phyloP scores from a whole-genome alignment of 106 monocot species.

The Vanilla planifolia region DNA sequence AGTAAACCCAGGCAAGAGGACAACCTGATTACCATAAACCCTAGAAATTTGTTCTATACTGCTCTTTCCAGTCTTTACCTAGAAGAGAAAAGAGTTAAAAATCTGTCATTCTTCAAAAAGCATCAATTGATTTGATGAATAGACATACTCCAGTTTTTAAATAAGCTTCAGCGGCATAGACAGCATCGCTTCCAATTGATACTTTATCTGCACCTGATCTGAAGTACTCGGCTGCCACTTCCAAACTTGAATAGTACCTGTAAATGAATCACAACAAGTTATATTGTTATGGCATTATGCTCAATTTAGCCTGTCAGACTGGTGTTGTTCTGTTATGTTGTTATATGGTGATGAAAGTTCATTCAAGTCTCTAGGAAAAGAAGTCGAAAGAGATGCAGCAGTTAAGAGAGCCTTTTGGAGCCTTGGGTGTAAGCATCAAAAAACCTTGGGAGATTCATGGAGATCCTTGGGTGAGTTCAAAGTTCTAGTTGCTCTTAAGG shows the following conservation, averaged over 20 bases:
- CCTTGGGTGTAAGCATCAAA: too few relatives aligned
- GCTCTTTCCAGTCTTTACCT: slow-evolving; percentile 91
- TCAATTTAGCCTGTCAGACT: too few relatives aligned
- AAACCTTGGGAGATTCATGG: too few relatives aligned
- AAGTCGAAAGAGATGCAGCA: too few relatives aligned
- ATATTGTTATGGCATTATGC: too few relatives aligned
- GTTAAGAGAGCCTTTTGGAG: too few relatives aligned
- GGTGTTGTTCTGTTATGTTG: too few relatives aligned
- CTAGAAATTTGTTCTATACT: slow-evolving; percentile 94
- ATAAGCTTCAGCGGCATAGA: slow-evolving; percentile 89
- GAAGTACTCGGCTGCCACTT: slow-evolving; percentile 98
- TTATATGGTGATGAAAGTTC: too few relatives aligned
- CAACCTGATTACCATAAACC: slow-evolving; percentile 95
- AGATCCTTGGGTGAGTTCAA: too few relatives aligned
- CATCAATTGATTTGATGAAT: slow-evolving; percentile 5
- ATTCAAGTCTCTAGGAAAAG: too few relatives aligned
- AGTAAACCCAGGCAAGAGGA: neutral
- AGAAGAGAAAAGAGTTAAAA: slow-evolving; percentile 3
- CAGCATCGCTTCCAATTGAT: slow-evolving; percentile 99
- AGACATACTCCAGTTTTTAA: slow-evolving; percentile 65
- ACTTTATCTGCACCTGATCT: slow-evolving; percentile 98
- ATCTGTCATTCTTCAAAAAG: neutral
- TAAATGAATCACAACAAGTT: slow-evolving; percentile 1
- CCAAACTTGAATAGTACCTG: slow-evolving; percentile 95
- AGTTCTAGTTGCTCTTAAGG: too few relatives aligned